Base-by-base conservation (phyloP, 1,284 basidiomycete species). In the Ustilago xerochloae region DNA sequence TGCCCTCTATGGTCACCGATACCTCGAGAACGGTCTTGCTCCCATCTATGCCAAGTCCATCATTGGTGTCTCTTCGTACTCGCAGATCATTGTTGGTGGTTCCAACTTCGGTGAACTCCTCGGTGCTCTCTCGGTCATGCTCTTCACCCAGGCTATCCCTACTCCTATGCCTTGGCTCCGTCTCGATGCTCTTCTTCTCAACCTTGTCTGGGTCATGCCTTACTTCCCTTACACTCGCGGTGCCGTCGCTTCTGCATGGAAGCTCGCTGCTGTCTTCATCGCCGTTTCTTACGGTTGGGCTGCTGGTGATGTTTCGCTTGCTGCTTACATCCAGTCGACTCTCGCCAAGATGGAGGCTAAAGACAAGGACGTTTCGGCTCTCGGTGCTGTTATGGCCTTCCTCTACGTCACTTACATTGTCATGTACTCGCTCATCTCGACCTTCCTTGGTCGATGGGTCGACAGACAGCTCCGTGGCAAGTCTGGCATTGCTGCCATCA, bases 331-430 rank as follows among this genome's bases (percentile, higher is more conserved):
- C 73, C 84, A 85, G 70, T 79, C 81, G 29, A 80, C 80, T 4
- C 78, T 85, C 51, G 76, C 82, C 58, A 66, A 67, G 28, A 73
- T 84, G 64, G 80, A 85, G 59, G 63, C 76, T 54, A 64, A 79
- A 50, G 82, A 83, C 74, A 69, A 76, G 48, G 81, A 83, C 46
- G 80, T 85, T 35, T 84, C 81, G 15, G 75, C 84, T 15, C 80
- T 85, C 38, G 85, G 85, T 54, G 78, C 84, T 18, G 85, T 85
- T 43, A 85, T 85, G 83, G 79, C 82, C 15, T 84, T 85, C 80
- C 71, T 81, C 36, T 77, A 72, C 64, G 72, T 78, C 15, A 53
- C 64, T 29, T 78, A 78, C 65, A 71, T 78, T 47, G 57, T 76
- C 53, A 63, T 82, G 62, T 84, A 85, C 69, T 81, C 84, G 51